Evolutionary conservation across 2,329 filamentous ascomycete genomes (phyloP).

Genomic region (Diaporthe destruens): DNA sequence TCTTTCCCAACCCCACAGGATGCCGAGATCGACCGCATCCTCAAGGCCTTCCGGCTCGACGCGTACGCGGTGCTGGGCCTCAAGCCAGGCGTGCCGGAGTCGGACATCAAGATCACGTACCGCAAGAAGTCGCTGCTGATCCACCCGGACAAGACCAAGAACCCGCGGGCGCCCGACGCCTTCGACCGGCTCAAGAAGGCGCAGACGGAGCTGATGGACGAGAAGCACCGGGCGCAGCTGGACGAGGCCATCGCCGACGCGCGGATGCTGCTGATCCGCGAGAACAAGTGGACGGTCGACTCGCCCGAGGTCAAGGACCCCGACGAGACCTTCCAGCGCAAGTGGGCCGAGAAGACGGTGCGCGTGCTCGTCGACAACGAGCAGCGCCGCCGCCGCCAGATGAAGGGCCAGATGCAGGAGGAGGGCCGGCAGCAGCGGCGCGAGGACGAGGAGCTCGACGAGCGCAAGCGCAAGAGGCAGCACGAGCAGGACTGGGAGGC

Average conservation of each 20-base stretch:
- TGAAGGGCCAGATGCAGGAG: constrained; percentile 96
- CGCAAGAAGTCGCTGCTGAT: constrained; percentile 99
- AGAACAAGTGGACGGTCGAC: constrained; percentile 93
- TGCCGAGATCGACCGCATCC: constrained; percentile 93
- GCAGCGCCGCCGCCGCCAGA: constrained; percentile 82
- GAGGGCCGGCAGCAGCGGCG: constrained; percentile 90
- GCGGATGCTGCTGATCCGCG: constrained; percentile 92
- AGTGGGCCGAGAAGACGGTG: constrained; percentile 92
- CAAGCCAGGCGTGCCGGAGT: constrained; percentile 93
- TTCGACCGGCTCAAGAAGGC: constrained; percentile 98
- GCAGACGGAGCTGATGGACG: constrained; percentile 90
- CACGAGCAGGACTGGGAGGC: constrained; percentile 97
- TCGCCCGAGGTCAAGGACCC: constrained; percentile 87
- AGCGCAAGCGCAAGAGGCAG: constrained; percentile 86
- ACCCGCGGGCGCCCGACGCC: constrained; percentile 90
- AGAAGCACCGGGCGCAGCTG: constrained; percentile 87
- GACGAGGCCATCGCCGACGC: constrained; percentile 98
- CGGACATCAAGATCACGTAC: constrained; percentile 94
- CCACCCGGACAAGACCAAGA: constrained; percentile 97
- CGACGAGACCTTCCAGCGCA: constrained; percentile 75
- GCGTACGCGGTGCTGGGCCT: constrained; percentile 94
- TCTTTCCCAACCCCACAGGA: constrained; percentile 67
- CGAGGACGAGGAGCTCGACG: constrained; percentile 86
- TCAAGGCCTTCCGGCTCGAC: constrained; percentile 85
- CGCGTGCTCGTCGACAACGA: constrained; percentile 95